Base-by-base conservation (phyloP, 768 basidiomycete species). In the Coprinopsis cinerea region DNA sequence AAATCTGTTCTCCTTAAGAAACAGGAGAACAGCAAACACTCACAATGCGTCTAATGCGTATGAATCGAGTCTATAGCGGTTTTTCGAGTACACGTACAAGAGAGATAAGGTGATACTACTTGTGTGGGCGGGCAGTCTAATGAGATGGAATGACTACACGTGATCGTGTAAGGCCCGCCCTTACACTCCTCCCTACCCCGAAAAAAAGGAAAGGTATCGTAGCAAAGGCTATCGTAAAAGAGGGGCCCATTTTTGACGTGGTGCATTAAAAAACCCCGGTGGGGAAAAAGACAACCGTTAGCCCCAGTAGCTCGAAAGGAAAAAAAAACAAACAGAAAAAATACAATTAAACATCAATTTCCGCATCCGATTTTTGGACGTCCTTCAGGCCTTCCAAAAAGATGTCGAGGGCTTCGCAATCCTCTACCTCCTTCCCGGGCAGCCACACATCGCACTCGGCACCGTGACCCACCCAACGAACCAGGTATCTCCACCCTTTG, bases 401-500 rank as follows among this genome's bases (percentile, higher is more conserved):
- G n/a, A n/a, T n/a, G n/a, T n/a, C n/a, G n/a, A n/a, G n/a, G n/a
- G n/a, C n/a, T n/a, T n/a, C n/a, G n/a, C n/a, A n/a, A n/a, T n/a
- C n/a, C n/a, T n/a, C n/a, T n/a, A n/a, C n/a, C n/a, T n/a, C n/a
- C n/a, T n/a, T n/a, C n/a, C n/a, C n/a, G n/a, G n/a, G n/a, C 30
- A 34, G 30, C 65, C 65, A 72, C 2, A 27, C 20, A 32, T 71
- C 61, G n/a, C 61, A 47, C 23, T 65, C 60, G 0, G 56, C 43
- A 1, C 62, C 60, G 42, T 64, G 65, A 3, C 67, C 67, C 1
- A 22, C 4, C 65, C 67, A 74, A 0, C 56, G 43, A 0, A 74
- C 61, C 0, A 67, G 55, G 51, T 62, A 70, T 47, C 64, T 64
- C 17, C 30, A 56, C 0, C 66, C 66, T 3, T 54, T 57, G 1